Conservation (phyloP, 2,329 filamentous ascomycete species). For the Hymenoscyphus fructigenus region DNA sequence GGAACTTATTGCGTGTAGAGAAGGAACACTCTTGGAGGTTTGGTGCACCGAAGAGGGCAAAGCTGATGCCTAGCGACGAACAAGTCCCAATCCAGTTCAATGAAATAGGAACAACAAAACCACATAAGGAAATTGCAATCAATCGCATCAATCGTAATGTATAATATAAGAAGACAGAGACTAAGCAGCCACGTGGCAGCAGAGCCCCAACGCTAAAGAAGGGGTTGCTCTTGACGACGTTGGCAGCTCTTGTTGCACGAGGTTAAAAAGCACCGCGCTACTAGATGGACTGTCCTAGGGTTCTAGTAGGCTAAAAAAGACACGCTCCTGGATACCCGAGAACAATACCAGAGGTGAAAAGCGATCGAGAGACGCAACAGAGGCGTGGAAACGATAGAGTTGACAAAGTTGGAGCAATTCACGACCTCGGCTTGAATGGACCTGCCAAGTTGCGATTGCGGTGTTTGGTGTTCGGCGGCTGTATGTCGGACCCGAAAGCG, state of each 20-base stretch:
- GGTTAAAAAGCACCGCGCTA: too few species aligned
- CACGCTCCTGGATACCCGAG: too few species aligned
- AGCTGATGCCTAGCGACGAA: neutral
- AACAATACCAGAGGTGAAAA: too few species aligned
- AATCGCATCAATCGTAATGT: neutral
- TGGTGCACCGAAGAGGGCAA: neutral
- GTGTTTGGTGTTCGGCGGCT: neutral
- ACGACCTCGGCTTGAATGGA: neutral
- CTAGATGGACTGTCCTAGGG: too few species aligned
- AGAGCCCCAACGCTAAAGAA: too few species aligned
- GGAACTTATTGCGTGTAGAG: neutral
- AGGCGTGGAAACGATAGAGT: too few species aligned
- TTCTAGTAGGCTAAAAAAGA: too few species aligned
- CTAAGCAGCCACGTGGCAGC: too few species aligned
- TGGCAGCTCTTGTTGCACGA: too few species aligned
- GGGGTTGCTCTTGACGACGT: too few species aligned
- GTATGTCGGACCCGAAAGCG: conserved; percentile 3
- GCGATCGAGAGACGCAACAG: too few species aligned
- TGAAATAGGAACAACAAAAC: neutral
- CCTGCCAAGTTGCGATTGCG: neutral
- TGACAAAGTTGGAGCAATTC: neutral
- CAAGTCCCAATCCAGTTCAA: neutral
- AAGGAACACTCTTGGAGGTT: neutral
- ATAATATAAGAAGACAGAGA: too few species aligned
- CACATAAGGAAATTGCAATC: neutral